Evolutionary conservation across 2,329 filamentous ascomycete genomes (phyloP).

Genomic region (Aspergillus jensenii): DNA sequence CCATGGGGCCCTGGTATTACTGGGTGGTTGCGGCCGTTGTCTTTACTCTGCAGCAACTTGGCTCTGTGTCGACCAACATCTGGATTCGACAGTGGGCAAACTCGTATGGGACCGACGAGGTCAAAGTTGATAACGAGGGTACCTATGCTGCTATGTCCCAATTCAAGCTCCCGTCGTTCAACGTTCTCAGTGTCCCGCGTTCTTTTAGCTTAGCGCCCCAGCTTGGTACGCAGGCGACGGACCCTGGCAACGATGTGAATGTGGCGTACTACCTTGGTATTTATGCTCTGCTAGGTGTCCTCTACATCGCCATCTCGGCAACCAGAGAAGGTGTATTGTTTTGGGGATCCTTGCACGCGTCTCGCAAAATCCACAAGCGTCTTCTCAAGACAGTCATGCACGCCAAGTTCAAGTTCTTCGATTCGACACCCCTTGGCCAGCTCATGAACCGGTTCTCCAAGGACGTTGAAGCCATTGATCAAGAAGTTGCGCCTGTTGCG

Average conservation of each 20-base stretch:
- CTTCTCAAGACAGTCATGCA: constrained; percentile 78
- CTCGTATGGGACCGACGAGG: constrained; percentile 65
- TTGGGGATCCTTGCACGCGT: constrained; percentile 85
- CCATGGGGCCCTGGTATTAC: constrained; percentile 98
- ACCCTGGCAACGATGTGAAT: constrained; percentile 59
- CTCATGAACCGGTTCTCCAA: constrained; percentile 99
- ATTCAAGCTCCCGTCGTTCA: constrained; percentile 39
- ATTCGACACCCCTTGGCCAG: constrained; percentile 90
- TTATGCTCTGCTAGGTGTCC: constrained; percentile 76
- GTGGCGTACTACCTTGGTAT: constrained; percentile 79
- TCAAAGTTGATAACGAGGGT: constrained; percentile 30
- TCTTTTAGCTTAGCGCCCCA: constrained; percentile 33
- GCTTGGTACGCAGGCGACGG: constrained; percentile 21
- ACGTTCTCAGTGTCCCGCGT: constrained; percentile 36
- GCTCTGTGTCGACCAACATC: constrained; percentile 81
- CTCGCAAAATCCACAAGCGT: constrained; percentile 75
- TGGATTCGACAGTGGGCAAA: constrained; percentile 98
- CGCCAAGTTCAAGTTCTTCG: constrained; percentile 96
- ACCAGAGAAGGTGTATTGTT: constrained; percentile 86
- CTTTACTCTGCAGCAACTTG: constrained; percentile 80
- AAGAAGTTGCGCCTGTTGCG: constrained; percentile 90
- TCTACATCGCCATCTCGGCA: constrained; percentile 79
- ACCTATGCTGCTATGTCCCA: constrained; percentile 43
- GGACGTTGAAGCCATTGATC: constrained; percentile 90
- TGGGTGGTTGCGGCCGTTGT: constrained; percentile 75